Evolutionary conservation across 305 asterid species (phyloP), one percentile per base, ranked within the genome.

Genomic region (Solanum hybrid): DNA sequence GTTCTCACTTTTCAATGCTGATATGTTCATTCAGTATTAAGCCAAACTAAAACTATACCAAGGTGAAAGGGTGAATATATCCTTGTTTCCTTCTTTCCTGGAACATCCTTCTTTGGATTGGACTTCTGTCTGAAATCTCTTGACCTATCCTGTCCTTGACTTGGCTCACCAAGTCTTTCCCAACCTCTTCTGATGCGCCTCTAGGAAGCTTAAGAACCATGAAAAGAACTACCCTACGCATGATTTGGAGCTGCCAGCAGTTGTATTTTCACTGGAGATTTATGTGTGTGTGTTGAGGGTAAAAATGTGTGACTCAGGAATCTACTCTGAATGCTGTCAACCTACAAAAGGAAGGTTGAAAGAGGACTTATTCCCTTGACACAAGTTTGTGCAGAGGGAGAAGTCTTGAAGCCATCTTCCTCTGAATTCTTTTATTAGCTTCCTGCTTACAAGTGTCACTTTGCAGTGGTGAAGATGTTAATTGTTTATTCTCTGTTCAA

Each of bases 341-440:
- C 68, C 86, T 81, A 37, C 34, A 36, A 4, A 26, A 38, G 87
- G 65, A 81, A 38, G 87, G 68, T 81, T 13, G 88, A 84, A 29
- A 51, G 88, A 51, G 76, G 88, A 51, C 88, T 84, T 45, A 32
- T 51, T 83, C 87, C 73, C 38, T 83, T 83, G 87, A 7, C 73
- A 83, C 26, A 83, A 83, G 70, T 51, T 31, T 51, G 76, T 51
- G 88, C 41, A 33, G 76, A 84, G 39, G 39, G 88, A 84, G 29
- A 51, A 51, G 88, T 51, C 32, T 51, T 84, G 41, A 84, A 57
- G 77, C 76, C 29, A 84, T 51, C 88, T 51, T 72, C 88, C 72
- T 85, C 31, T 32, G 41, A 85, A 31, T 85, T 51, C 12, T 51
- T 20, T 85, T 85, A 85, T 85, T 45, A 45, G 76, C 72, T 84